Conservation (phyloP, 345 rosid genomes). For the Turritis glabra region DNA sequence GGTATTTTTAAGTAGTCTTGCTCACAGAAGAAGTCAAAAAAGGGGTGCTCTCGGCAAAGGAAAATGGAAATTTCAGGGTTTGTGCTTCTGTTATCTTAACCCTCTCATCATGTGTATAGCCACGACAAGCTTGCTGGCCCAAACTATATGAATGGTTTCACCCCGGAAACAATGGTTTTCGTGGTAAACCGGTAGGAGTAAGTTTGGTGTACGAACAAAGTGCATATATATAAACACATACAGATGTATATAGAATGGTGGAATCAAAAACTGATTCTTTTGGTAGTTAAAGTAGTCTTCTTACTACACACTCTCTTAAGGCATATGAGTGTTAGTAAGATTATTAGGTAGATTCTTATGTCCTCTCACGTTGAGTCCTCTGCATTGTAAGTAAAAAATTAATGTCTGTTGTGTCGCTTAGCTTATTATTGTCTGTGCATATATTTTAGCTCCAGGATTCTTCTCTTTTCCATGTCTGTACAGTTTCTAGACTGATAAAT, state of each 20-base stretch:
- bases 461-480: slow-evolving; percentile 20
- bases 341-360: slow-evolving; percentile 15
- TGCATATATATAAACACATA: slow-evolving; percentile 21
- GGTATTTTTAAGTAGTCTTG: slow-evolving; percentile 68
- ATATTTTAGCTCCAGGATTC: slow-evolving; percentile 7
- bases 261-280: slow-evolving; percentile 93
- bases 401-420: not conserved
- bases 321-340: slow-evolving; percentile 28
- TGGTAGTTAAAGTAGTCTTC: slow-evolving; percentile 31
- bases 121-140: slow-evolving; percentile 40
- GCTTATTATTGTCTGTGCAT: slow-evolving; percentile 33
- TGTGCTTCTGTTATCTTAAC: slow-evolving; percentile 44
- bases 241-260: slow-evolving; percentile 33
- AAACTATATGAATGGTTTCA: slow-evolving; percentile 32
- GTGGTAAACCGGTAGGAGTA: slow-evolving; percentile 46
- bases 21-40: slow-evolving; percentile 47
- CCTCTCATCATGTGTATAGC: slow-evolving; percentile 39
- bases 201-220: slow-evolving; percentile 41
- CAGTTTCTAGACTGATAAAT: slow-evolving; percentile 28
- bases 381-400: slow-evolving; percentile 27
- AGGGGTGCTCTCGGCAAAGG: slow-evolving; percentile 55
- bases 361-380: slow-evolving; percentile 15
- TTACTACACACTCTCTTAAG: slow-evolving; percentile 23
- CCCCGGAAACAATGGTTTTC: slow-evolving; percentile 55
- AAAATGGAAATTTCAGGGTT: slow-evolving; percentile 44